Percentiles rank a stretch among this genome's conserved stretches.
These are phyloP conservation scores for Suhomyces sp. DNA, from an alignment of 805 yeast species.

Conservation along the genomic window DNA sequence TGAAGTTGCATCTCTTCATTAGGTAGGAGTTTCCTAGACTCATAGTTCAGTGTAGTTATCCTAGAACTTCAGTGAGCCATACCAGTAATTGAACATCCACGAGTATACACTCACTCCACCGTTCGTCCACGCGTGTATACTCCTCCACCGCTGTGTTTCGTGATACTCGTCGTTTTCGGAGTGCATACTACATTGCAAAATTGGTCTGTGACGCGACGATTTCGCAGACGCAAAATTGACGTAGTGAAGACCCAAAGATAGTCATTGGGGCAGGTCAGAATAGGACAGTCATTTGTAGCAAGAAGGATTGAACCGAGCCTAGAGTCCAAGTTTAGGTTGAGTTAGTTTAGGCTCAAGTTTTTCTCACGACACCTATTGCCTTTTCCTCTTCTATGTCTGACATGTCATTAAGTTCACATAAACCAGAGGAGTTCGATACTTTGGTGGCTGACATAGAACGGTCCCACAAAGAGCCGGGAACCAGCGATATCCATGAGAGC, in stretches of 20 bases:
- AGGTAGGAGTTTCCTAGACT: no score
- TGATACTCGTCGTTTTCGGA: background rate
- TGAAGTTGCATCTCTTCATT: no score
- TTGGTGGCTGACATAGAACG: conserved; percentile 21
- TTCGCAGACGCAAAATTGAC: background rate
- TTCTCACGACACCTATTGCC: background rate
- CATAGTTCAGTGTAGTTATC: no score
- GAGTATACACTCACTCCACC: no score
- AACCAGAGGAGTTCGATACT: conserved; percentile 21
- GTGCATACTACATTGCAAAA: background rate
- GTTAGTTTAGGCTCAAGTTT: background rate
- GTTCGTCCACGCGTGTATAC: no score
- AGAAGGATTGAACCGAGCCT: background rate
- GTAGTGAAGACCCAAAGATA: background rate
- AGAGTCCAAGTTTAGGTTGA: background rate
- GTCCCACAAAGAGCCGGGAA: conserved; percentile 26
- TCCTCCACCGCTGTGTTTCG: no score
- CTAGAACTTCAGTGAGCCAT: no score
- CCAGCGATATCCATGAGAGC: conserved; percentile 24
- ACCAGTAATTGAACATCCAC: no score
- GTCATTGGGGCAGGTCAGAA: background rate
- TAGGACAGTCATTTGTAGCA: background rate
- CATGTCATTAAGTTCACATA: background rate
- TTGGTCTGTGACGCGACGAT: conserved; percentile 1
- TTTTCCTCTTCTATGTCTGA: background rate